Base-by-base conservation (phyloP, 164 flowering plant species). In the Magnolia officinalis region DNA sequence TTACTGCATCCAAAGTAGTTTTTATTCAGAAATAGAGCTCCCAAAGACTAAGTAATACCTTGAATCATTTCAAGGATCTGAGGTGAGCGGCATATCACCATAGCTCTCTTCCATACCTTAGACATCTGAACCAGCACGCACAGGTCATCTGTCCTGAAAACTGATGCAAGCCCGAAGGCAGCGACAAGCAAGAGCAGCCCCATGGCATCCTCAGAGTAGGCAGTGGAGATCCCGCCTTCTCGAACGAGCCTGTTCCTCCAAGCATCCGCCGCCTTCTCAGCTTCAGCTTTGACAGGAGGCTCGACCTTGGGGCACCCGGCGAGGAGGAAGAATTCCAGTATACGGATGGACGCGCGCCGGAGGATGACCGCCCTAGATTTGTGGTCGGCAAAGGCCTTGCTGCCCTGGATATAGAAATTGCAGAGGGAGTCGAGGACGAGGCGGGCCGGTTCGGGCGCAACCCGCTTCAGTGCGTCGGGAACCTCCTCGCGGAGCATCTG, bases 151-250 rank as follows among this genome's bases (percentile, higher is more conserved):
- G 59, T 68, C 61, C 61, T 77, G 75, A 89, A 85, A 31, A 21
- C 76, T 0, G 69, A 23, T 1, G 92, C 89, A 31, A 88, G 75
- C 20, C 92, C 90, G 75, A 78, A 89, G 66, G 82, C 82, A 7
- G 78, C 89, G 67, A 89, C 11, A 21, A 88, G 82, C 50, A 88
- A 77, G 31, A 89, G 83, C 85, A 89, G 82, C 1, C 89, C 92
- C 23, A 85, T 67, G 0, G 92, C 88, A 72, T 89, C 92, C 49
- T 80, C 63, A 70, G 78, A 75, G 65, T 71, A 23, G 11, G 87
- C 84, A 65, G 63, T 80, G 4, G 63, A 23, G 51, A 88, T 0
- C 58, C 92, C 88, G 24, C 92, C 90, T 72, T 88, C 92, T 49
- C 2, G 13, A 8, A 84, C 20, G 23, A 89, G 50, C 80, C 90